Conservation (phyloP, 2,329 filamentous ascomycete genomes). For the Thelonectria blattea region DNA sequence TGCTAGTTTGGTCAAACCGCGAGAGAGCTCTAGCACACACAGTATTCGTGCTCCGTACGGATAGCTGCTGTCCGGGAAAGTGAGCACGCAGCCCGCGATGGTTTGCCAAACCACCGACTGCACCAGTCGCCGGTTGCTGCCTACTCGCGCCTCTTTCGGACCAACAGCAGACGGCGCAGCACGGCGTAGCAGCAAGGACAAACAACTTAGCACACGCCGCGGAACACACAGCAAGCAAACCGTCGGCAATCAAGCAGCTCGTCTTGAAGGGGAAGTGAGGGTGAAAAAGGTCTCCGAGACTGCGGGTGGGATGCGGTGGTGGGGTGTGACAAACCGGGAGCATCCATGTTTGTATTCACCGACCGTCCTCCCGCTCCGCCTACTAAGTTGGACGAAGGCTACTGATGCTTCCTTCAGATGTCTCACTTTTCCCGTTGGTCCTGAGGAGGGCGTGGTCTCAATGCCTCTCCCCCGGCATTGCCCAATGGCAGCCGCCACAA, state of each 20-base stretch:
- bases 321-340: constrained; percentile 26
- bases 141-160: not conserved
- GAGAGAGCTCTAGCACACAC: constrained; percentile 15
- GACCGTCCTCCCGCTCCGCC: constrained; percentile 16
- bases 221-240: constrained; percentile 6
- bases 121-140: constrained; percentile 10
- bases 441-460: constrained; percentile 15
- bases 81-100: not conserved
- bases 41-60: not conserved
- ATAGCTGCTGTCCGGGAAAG: no score
- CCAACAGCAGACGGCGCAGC: constrained; percentile 13
- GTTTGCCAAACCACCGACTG: constrained; percentile 7
- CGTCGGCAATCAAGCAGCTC: constrained; percentile 1
- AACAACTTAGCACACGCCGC: constrained; percentile 5
- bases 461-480: constrained; percentile 23
- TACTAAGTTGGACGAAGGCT: constrained; percentile 5
- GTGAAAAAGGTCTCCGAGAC: constrained; percentile 25
- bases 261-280: not conserved
- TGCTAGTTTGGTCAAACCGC: constrained; percentile 15
- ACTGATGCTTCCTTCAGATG: constrained; percentile 23
- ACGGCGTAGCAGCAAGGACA: constrained; percentile 1
- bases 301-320: constrained; percentile 30
- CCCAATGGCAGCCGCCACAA: constrained; percentile 16
- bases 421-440: constrained; percentile 21
- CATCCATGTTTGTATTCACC: constrained; percentile 31